Conservation (phyloP, 257 asterid species). For the Cruciata laevipes region DNA sequence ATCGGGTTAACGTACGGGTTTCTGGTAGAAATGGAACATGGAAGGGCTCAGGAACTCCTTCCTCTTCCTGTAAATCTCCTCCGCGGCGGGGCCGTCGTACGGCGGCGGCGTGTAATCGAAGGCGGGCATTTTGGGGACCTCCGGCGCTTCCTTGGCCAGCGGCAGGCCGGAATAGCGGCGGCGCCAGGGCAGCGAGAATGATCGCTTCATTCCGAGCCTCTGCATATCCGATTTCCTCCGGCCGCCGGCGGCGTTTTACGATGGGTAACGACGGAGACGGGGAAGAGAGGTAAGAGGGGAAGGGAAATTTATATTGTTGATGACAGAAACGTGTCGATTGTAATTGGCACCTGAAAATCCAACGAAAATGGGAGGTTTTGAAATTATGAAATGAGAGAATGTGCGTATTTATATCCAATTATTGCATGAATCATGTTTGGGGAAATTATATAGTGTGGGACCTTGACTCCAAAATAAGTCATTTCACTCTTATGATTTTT, state of each 20-base stretch:
- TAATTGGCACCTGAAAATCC: background rate
- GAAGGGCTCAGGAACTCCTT: slow-evolving; percentile 70
- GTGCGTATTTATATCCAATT: background rate
- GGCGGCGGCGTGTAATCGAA: slow-evolving; percentile 51
- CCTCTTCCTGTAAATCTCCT: slow-evolving; percentile 45
- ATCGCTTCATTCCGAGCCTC: slow-evolving; percentile 29
- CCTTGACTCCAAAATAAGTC: background rate
- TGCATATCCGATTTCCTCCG: slow-evolving; percentile 18
- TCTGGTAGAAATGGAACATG: slow-evolving; percentile 45
- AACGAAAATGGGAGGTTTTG: background rate
- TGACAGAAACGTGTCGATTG: background rate
- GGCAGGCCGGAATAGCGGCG: slow-evolving; percentile 23
- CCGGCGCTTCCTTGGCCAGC: slow-evolving; percentile 19
- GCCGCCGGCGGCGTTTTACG: background rate
- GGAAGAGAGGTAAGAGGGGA: background rate
- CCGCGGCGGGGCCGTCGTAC: slow-evolving; percentile 48
- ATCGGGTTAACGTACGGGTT: slow-evolving; percentile 44
- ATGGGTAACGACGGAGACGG: background rate
- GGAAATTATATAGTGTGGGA: background rate
- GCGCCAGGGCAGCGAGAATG: slow-evolving; percentile 10
- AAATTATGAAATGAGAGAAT: background rate
- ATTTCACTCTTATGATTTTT: too few species aligned
- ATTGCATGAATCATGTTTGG: background rate
- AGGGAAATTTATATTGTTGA: background rate
- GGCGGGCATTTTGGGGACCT: slow-evolving; percentile 40